These are phyloP conservation scores for Lolium rigidum DNA, from an alignment of 176 grass and related monocot species.

Conservation along the genomic window DNA sequence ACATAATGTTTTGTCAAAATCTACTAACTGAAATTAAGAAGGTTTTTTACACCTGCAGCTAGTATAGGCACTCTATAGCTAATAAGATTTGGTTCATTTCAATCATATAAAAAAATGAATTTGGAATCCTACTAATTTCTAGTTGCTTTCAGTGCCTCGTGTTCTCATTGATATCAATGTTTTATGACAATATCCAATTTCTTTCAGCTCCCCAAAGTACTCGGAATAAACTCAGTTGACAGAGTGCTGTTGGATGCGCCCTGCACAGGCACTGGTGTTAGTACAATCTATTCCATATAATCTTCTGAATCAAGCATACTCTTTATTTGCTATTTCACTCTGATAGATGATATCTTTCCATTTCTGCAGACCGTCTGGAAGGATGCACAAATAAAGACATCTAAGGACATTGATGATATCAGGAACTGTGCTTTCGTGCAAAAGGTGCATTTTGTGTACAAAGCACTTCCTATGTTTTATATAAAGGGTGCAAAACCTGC, in stretches of 20 bases:
- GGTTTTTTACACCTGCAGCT: not conserved
- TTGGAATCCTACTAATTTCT: not conserved
- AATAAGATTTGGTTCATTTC: constrained; percentile 16
- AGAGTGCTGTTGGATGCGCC: constrained; percentile 97
- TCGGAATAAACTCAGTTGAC: constrained; percentile 91
- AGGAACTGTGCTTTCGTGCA: constrained; percentile 86
- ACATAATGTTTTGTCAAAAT: constrained; percentile 16
- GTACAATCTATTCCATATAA: constrained; percentile 35
- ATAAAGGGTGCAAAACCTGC: not conserved
- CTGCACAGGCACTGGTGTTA: constrained; percentile 90
- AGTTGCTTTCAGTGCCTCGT: not conserved
- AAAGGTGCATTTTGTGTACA: constrained; percentile 68
- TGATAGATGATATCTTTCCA: constrained; percentile 9
- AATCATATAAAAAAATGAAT: constrained; percentile 1
- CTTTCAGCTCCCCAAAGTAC: constrained; percentile 86
- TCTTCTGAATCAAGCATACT: constrained; percentile 26
- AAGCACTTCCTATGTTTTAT: constrained; percentile 3
- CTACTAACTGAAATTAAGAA: not conserved
- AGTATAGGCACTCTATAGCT: not conserved
- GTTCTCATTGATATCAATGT: not conserved
- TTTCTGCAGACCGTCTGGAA: constrained; percentile 89
- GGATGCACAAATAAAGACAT: constrained; percentile 88
- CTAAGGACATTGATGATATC: constrained; percentile 86
- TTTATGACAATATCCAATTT: constrained; percentile 16
- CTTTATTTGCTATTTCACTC: constrained; percentile 19